Percentiles rank a stretch among this genome's conserved stretches.
phyloP scores from a whole-genome alignment of 208 protist genomes.

The Leishmania lainsoni region DNA sequence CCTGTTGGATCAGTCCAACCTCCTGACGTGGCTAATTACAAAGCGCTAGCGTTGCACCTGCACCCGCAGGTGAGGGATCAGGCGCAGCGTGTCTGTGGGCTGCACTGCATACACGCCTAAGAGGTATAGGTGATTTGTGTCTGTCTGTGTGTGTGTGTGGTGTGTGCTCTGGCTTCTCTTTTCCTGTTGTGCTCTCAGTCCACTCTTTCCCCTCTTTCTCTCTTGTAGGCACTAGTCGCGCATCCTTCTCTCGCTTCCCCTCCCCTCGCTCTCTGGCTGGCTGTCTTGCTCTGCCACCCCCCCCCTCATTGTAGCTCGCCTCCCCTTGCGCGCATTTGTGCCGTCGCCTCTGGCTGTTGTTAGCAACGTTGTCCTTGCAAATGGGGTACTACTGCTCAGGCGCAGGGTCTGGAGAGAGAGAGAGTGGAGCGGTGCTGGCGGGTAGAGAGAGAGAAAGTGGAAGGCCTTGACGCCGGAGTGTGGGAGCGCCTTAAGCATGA shows the following conservation, averaged over 20 bases:
- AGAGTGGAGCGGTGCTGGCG: no score
- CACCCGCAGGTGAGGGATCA: background rate
- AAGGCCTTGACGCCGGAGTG: background rate
- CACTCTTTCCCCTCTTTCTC: background rate
- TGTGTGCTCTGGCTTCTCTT: background rate
- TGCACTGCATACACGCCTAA: background rate
- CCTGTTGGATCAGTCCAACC: conserved; percentile 51
- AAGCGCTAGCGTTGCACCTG: background rate
- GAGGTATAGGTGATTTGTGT: background rate
- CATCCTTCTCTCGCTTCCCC: background rate
- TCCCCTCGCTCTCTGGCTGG: conserved; percentile 1
- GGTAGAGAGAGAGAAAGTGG: background rate
- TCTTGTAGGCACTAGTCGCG: background rate
- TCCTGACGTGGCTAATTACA: conserved; percentile 57
- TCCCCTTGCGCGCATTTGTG: background rate
- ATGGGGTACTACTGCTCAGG: background rate
- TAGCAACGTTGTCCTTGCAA: background rate
- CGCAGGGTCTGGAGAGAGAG: background rate
- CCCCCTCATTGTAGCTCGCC: background rate
- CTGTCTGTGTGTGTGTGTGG: background rate
- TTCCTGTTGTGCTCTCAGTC: background rate
- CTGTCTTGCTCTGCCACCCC: background rate
- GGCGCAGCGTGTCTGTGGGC: background rate
- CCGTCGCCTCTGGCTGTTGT: background rate
- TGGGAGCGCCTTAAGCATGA: background rate